A percentile compares a stretch with the other conserved stretches of the same genome.
These are phyloP conservation scores for Lasiosphaeria hispida DNA, from an alignment of 495 filamentous ascomycete species.

Conservation along the genomic window DNA sequence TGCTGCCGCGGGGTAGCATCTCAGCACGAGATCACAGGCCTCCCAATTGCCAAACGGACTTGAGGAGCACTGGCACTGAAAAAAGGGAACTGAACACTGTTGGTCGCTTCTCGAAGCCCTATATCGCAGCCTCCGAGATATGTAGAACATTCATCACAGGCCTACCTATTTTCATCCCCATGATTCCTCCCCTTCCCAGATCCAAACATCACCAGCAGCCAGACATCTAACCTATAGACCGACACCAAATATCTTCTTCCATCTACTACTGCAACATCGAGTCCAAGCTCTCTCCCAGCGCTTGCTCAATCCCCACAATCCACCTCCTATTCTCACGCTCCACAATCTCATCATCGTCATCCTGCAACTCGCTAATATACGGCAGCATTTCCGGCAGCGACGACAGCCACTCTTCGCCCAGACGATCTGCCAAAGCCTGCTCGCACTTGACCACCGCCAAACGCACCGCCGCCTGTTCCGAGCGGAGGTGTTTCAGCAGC, in stretches of 20 bases:
- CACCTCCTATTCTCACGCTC: constrained; percentile 83
- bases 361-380: constrained; percentile 87
- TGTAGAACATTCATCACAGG: background rate
- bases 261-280: constrained; percentile 73
- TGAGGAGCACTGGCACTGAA: too few relatives aligned
- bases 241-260: background rate
- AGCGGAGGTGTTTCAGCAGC: constrained; percentile 73
- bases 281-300: constrained; percentile 83
- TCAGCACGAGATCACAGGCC: too few relatives aligned
- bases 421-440: constrained; percentile 67
- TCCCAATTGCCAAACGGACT: too few relatives aligned
- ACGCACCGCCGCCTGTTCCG: constrained; percentile 62
- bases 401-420: constrained; percentile 90
- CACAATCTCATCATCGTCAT: constrained; percentile 91
- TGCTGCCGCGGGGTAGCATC: too few relatives aligned
- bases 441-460: constrained; percentile 77
- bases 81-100: too few relatives aligned
- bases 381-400: constrained; percentile 92
- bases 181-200: too few relatives aligned
- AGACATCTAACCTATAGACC: background rate
- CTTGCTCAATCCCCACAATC: constrained; percentile 82
- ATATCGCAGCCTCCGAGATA: background rate
- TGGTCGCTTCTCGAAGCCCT: background rate
- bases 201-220: too few relatives aligned
- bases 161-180: too few relatives aligned